A percentile compares a stretch with the other conserved stretches of the same genome.
Conservation (phyloP, 345 rosid genomes). For the Erucastrum elatum region DNA sequence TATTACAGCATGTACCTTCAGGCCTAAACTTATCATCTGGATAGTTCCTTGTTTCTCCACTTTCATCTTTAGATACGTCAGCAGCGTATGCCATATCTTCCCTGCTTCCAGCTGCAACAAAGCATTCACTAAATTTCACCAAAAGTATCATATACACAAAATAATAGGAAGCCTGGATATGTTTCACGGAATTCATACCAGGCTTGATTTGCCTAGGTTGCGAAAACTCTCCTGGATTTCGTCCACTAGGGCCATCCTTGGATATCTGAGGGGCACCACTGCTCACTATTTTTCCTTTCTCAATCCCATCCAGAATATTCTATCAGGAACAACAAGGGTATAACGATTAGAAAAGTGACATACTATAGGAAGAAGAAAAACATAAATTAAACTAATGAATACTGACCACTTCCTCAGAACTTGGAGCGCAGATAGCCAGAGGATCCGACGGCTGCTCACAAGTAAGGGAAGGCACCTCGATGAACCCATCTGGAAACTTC, state of each 20-base stretch:
- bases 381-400: not conserved
- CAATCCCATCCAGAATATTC: slow-evolving; percentile 80
- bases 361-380: slow-evolving; percentile 21
- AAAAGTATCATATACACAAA: slow-evolving; percentile 11
- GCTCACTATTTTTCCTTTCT: slow-evolving; percentile 74
- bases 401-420: slow-evolving; percentile 77
- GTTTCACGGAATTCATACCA: slow-evolving; percentile 49
- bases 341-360: slow-evolving; percentile 27
- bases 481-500: slow-evolving; percentile 55
- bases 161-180: slow-evolving; percentile 10
- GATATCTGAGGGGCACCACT: slow-evolving; percentile 77
- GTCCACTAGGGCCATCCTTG: slow-evolving; percentile 66
- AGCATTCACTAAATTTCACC: slow-evolving; percentile 29
- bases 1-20: slow-evolving; percentile 51
- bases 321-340: slow-evolving; percentile 28
- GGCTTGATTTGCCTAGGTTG: slow-evolving; percentile 61
- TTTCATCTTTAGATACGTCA: slow-evolving; percentile 56
- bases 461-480: slow-evolving; percentile 71
- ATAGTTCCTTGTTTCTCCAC: slow-evolving; percentile 44
- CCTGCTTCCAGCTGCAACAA: slow-evolving; percentile 60
- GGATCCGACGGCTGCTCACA: slow-evolving; percentile 74
- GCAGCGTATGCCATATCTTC: slow-evolving; percentile 54
- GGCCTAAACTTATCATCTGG: slow-evolving; percentile 55
- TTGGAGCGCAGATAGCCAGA: slow-evolving; percentile 70
- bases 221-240: slow-evolving; percentile 48